These are phyloP conservation scores for Cylindrotheca closterium DNA, from an alignment of 108 stramenopile genomes.

Conservation along the genomic window DNA sequence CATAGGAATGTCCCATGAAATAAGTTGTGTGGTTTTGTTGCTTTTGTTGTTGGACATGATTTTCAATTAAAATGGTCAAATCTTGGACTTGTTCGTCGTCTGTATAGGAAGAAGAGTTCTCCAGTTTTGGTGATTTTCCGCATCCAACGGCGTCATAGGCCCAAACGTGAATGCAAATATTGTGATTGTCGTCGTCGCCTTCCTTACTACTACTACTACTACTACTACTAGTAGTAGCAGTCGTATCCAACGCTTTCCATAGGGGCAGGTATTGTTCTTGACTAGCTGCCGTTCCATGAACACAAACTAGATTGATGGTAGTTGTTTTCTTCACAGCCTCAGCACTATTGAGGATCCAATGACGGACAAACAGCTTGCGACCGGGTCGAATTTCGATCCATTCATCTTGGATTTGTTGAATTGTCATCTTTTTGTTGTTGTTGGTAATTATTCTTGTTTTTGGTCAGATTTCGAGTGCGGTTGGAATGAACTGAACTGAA, in stretches of 20 bases:
- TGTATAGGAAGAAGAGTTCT: not conserved
- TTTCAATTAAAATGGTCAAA: not conserved
- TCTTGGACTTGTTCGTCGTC: slow-evolving; percentile 8
- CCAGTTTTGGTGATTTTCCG: slow-evolving; percentile 4
- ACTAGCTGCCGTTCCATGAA: slow-evolving; percentile 16
- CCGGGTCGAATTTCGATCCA: slow-evolving; percentile 3
- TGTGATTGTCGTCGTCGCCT: too few relatives aligned
- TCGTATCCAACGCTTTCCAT: not conserved
- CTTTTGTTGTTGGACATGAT: not conserved
- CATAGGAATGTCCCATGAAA: slow-evolving; percentile 17
- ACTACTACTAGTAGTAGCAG: not conserved
- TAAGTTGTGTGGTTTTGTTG: not conserved
- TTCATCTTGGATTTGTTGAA: not conserved
- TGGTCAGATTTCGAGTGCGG: too few relatives aligned
- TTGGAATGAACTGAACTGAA: not conserved
- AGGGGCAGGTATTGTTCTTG: slow-evolving; percentile 4
- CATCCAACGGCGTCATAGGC: slow-evolving; percentile 15
- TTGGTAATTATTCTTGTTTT: not conserved
- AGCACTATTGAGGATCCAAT: not conserved
- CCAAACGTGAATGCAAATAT: slow-evolving; percentile 6
- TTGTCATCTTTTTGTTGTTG: not conserved
- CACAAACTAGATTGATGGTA: slow-evolving; percentile 6
- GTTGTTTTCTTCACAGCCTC: not conserved
- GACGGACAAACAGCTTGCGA: not conserved
- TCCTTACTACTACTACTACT: too few relatives aligned